Percentiles rank a stretch among this genome's conserved stretches.
Conservation (phyloP, 208 protist genomes). For the Trichomonas vaginalis region DNA sequence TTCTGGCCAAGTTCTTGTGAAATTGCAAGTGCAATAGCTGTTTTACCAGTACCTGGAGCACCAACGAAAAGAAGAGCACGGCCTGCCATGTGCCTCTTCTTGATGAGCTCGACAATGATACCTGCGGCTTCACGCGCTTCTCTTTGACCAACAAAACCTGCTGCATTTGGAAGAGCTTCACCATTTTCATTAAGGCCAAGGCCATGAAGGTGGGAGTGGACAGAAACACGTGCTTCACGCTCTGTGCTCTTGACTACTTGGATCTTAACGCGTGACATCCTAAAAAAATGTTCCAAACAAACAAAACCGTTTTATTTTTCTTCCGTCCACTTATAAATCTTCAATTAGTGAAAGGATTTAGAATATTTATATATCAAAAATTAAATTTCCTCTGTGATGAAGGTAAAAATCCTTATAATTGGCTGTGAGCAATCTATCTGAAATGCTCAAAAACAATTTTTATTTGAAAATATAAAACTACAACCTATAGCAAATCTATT, state of each 20-base stretch:
- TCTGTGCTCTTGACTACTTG: slow-evolving; percentile 81
- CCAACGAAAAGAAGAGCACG: slow-evolving; percentile 95
- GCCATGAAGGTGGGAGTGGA: slow-evolving; percentile 95
- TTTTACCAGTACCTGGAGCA: slow-evolving; percentile 79
- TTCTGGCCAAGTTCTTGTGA: slow-evolving; percentile 95
- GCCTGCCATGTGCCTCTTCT: slow-evolving; percentile 97
- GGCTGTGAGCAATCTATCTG: no score
- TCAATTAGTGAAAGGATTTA: no score
- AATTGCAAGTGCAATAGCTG: slow-evolving; percentile 80
- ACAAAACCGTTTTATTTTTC: neutral
- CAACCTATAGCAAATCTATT: no score
- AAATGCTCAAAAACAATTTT: no score
- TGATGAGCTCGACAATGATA: slow-evolving; percentile 92
- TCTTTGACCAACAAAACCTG: slow-evolving; percentile 92
- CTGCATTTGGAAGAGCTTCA: slow-evolving; percentile 40
- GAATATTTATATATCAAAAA: no score
- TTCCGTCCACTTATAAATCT: neutral
- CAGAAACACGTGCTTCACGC: slow-evolving; percentile 75
- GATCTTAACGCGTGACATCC: slow-evolving; percentile 17
- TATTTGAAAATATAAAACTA: no score
- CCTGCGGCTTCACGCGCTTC: slow-evolving; percentile 86
- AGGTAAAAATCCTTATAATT: no score
- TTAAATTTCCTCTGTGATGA: no score
- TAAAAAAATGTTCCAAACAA: neutral
- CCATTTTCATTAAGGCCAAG: slow-evolving; percentile 83